Conservation (phyloP, 805 yeast species). For the Candida qinlingensis region DNA sequence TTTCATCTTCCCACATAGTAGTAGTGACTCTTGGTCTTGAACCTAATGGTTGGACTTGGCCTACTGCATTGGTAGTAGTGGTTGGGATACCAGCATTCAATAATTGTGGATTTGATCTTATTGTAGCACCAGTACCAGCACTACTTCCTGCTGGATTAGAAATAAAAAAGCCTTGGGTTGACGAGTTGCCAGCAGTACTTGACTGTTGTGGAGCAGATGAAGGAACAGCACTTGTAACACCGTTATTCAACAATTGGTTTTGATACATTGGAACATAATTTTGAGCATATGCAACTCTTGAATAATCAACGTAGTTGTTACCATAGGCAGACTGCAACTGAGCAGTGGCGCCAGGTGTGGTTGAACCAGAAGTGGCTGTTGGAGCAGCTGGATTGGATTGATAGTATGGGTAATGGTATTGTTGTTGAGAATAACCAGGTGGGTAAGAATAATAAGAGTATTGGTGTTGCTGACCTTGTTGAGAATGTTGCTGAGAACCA, state of each 20-base stretch:
- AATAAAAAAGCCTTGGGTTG: slow-evolving; percentile 6
- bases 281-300: slow-evolving; percentile 23
- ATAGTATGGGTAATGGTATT: slow-evolving; percentile 23
- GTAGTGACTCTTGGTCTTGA: slow-evolving; percentile 62
- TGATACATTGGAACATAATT: slow-evolving; percentile 21
- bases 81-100: not conserved
- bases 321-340: slow-evolving; percentile 11
- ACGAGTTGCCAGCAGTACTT: slow-evolving; percentile 2
- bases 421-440: slow-evolving; percentile 15
- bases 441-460: slow-evolving; percentile 12
- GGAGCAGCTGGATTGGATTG: slow-evolving; percentile 9
- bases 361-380: slow-evolving; percentile 1
- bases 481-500: slow-evolving; percentile 5
- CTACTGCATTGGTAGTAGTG: slow-evolving; percentile 8
- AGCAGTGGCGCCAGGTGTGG: slow-evolving; percentile 3
- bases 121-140: not conserved
- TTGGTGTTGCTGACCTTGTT: slow-evolving; percentile 10
- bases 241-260: slow-evolving; percentile 11
- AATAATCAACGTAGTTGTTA: slow-evolving; percentile 20
- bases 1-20: slow-evolving; percentile 89
- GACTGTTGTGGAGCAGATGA: not conserved
- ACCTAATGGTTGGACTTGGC: slow-evolving; percentile 27
- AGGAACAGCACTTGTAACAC: slow-evolving; percentile 2
- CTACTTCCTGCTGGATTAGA: slow-evolving; percentile 1
- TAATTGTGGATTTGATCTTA: not conserved